phyloP scores from a whole-genome alignment of 495 filamentous ascomycete genomes.

The Lophium mytilinum region DNA sequence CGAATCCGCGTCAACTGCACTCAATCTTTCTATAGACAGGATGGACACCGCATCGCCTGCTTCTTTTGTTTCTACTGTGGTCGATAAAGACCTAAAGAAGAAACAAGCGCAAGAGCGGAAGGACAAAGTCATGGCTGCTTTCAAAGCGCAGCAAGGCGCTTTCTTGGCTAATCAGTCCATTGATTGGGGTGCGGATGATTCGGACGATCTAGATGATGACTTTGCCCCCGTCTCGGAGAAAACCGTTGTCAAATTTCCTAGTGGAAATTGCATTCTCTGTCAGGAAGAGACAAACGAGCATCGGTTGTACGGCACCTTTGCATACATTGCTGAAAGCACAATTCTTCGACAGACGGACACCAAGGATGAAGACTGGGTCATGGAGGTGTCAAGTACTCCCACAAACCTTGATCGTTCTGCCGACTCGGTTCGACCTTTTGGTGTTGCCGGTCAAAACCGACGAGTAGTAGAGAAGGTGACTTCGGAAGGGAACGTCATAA shows the following conservation, averaged over 20 bases:
- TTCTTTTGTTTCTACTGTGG: slow-evolving; percentile 40
- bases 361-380: slow-evolving; percentile 70
- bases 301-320: slow-evolving; percentile 85
- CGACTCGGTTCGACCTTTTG: slow-evolving; percentile 75
- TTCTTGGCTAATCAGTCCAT: slow-evolving; percentile 83
- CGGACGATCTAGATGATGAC: slow-evolving; percentile 63
- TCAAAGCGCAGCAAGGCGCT: slow-evolving; percentile 91
- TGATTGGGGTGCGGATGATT: slow-evolving; percentile 72
- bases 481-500: slow-evolving; percentile 58
- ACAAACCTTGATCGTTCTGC: slow-evolving; percentile 74
- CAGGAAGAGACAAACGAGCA: slow-evolving; percentile 92
- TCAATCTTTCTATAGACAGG: slow-evolving; percentile 46
- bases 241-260: slow-evolving; percentile 78
- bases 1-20: slow-evolving; percentile 43
- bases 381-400: slow-evolving; percentile 72
- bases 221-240: slow-evolving; percentile 51
- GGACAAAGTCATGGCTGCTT: slow-evolving; percentile 89
- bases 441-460: slow-evolving; percentile 79
- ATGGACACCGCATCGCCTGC: slow-evolving; percentile 52
- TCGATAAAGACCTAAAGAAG: slow-evolving; percentile 79
- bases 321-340: slow-evolving; percentile 75
- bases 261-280: slow-evolving; percentile 88
- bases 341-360: slow-evolving; percentile 82
- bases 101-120: slow-evolving; percentile 79
- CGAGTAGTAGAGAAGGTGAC: slow-evolving; percentile 66